phyloP scores from a whole-genome alignment of 306 rosid species.

The Benincasa hispida region DNA sequence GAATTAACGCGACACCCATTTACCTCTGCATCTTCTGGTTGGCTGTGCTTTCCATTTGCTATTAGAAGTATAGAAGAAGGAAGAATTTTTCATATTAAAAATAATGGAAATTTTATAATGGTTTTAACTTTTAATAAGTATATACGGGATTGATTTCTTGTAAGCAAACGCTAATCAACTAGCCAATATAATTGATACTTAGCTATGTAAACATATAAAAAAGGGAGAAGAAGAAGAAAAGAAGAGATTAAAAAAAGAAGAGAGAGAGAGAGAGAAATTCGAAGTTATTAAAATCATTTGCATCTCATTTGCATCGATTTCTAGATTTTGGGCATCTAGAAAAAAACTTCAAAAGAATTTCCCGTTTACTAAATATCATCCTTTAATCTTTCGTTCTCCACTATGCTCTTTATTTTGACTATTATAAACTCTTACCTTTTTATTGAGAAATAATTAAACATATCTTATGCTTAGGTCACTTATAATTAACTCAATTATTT shows the following conservation, averaged over 20 bases:
- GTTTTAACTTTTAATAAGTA: neutral
- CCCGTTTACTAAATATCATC: no score
- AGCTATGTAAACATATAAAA: neutral
- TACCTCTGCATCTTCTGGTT: neutral
- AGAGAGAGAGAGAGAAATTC: no score
- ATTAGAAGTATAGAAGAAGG: neutral
- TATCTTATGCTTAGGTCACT: no score
- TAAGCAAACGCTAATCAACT: neutral
- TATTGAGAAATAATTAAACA: no score
- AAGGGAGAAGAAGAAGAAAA: neutral
- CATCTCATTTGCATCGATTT: neutral
- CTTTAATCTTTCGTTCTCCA: no score
- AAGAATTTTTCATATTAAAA: neutral
- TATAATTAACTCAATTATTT: neutral
- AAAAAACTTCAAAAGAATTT: neutral
- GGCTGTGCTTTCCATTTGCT: neutral
- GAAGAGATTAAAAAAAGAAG: neutral
- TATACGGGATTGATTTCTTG: neutral
- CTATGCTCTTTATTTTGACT: no score
- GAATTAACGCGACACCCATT: neutral
- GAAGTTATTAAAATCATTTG: neutral
- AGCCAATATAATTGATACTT: neutral
- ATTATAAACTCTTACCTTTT: no score
- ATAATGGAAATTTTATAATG: neutral
- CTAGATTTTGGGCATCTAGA: neutral